Conservation (phyloP, 164 flowering plant genomes). For the Nymphaea thermarum region DNA sequence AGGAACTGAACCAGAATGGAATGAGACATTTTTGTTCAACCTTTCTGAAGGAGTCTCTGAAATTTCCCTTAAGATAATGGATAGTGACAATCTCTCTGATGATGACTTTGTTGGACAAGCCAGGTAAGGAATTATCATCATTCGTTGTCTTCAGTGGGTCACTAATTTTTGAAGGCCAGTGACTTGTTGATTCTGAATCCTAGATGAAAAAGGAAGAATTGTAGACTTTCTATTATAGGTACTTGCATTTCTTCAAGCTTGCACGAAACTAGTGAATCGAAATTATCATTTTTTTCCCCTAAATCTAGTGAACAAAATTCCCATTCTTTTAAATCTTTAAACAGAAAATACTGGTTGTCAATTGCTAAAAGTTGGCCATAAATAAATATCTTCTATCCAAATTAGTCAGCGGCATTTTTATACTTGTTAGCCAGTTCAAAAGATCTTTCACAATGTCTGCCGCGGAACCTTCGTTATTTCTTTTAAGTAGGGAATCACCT, state of each 20-base stretch:
- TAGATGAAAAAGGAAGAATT: neutral
- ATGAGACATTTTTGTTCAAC: constrained; percentile 66
- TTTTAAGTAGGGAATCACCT: neutral
- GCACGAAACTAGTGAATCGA: too few species aligned
- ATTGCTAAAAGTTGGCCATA: too few species aligned
- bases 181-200: neutral
- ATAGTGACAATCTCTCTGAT: constrained; percentile 35
- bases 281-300: too few species aligned
- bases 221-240: neutral
- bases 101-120: constrained; percentile 83
- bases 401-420: too few species aligned
- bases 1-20: constrained; percentile 80
- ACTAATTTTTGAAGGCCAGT: neutral
- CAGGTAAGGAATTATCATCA: constrained; percentile 27
- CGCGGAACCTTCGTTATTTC: neutral
- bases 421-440: neutral
- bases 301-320: too few species aligned
- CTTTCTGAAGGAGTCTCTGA: constrained; percentile 38
- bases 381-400: too few species aligned
- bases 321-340: too few species aligned
- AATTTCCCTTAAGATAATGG: constrained; percentile 48
- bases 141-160: neutral
- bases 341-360: too few species aligned
- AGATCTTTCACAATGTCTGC: neutral
- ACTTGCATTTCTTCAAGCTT: neutral